These are phyloP conservation scores for Daldinia sp. DNA, from an alignment of 2,329 filamentous ascomycete species.

Conservation along the genomic window DNA sequence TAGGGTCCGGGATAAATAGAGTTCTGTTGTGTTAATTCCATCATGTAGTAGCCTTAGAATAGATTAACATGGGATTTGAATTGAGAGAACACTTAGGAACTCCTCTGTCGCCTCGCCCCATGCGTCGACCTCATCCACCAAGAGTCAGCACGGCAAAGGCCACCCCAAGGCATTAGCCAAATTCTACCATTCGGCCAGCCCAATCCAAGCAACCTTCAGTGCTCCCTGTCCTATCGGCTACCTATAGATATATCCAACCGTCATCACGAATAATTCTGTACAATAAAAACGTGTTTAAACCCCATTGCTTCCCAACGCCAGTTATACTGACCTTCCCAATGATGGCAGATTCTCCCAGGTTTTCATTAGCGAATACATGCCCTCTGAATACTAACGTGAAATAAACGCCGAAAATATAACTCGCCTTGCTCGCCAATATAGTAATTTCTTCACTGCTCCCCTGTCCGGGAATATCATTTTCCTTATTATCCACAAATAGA, in stretches of 20 bases:
- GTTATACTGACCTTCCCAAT: too few species aligned
- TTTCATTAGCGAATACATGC: not conserved
- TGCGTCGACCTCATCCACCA: not conserved
- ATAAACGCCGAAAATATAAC: not conserved
- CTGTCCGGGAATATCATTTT: not conserved
- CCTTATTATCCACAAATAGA: not conserved
- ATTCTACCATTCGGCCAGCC: not conserved
- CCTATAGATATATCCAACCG: not conserved
- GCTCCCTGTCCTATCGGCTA: not conserved
- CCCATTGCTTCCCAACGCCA: not conserved
- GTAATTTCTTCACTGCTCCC: not conserved
- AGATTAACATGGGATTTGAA: not conserved
- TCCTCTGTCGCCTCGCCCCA: not conserved
- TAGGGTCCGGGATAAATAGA: not conserved
- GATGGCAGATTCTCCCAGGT: not conserved
- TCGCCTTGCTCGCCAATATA: not conserved
- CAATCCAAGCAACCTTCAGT: not conserved
- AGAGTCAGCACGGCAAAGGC: not conserved
- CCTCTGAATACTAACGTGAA: not conserved
- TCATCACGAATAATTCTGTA: not conserved
- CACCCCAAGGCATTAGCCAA: not conserved
- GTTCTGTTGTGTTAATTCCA: not conserved
- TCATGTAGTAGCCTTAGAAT: not conserved
- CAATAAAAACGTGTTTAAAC: not conserved
- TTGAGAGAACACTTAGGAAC: not conserved